Conservation (phyloP, 345 rosid genomes). For the Triadica sebifera region DNA sequence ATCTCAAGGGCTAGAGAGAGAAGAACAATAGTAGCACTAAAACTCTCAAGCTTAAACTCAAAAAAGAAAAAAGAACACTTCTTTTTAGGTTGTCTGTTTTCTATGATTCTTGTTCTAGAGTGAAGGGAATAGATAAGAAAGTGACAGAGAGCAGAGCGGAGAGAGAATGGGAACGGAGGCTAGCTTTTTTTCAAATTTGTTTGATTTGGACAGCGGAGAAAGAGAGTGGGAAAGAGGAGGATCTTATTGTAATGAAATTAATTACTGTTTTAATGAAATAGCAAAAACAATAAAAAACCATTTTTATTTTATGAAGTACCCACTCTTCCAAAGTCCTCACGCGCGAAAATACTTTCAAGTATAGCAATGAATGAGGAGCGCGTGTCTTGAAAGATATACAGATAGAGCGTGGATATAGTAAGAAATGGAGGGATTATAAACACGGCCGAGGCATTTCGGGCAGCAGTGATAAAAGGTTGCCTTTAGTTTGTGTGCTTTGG, state of each 20-base stretch:
- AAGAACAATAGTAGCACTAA: not conserved
- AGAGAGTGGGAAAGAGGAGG: slow-evolving; percentile 5
- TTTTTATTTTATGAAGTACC: not conserved
- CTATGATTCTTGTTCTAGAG: slow-evolving; percentile 8
- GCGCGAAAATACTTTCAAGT: not conserved
- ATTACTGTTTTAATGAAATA: slow-evolving; percentile 21
- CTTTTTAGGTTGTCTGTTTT: not conserved
- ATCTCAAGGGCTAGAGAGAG: too few relatives aligned
- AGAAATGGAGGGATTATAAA: not conserved
- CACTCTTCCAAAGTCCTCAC: not conserved
- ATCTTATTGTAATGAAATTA: slow-evolving; percentile 6
- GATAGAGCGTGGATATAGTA: slow-evolving; percentile 11
- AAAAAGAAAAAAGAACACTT: not conserved
- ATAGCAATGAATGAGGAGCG: too few relatives aligned
- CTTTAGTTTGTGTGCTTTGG: slow-evolving; percentile 23
- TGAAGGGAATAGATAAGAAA: slow-evolving; percentile 2
- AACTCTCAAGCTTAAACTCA: slow-evolving; percentile 4
- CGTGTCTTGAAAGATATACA: not conserved
- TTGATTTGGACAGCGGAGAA: slow-evolving; percentile 30
- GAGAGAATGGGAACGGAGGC: not conserved
- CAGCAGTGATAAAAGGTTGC: not conserved
- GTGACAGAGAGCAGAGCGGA: not conserved
- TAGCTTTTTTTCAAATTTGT: not conserved
- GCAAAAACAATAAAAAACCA: not conserved
- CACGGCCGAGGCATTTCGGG: slow-evolving; percentile 1